Evolutionary conservation across 2,329 filamentous ascomycete species (phyloP).

Genomic region (Ceratocystis diversiconidia): DNA sequence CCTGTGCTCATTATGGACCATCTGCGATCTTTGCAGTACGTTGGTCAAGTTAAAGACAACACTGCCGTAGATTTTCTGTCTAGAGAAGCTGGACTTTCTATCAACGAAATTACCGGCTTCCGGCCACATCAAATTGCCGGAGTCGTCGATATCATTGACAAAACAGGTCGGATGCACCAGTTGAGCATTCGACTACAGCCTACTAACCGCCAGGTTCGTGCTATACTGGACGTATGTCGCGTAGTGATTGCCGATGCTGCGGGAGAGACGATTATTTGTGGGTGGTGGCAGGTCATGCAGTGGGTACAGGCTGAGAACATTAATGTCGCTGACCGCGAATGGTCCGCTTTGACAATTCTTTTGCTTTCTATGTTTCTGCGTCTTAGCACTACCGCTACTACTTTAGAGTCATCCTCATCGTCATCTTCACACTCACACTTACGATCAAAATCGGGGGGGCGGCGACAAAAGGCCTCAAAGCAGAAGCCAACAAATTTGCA

Average conservation of each 20-base stretch:
- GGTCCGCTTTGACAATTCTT: constrained; percentile 52
- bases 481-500: background rate
- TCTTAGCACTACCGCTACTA: constrained; percentile 28
- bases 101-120: constrained; percentile 38
- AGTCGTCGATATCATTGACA: constrained; percentile 51
- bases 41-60: constrained; percentile 33
- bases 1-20: constrained; percentile 47
- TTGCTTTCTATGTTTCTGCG: constrained; percentile 50
- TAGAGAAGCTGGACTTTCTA: constrained; percentile 33
- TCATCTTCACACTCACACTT: constrained; percentile 1
- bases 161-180: constrained; percentile 48
- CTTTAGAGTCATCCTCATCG: constrained; percentile 21
- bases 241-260: constrained; percentile 47
- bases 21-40: constrained; percentile 43
- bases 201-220: constrained; percentile 45
- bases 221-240: constrained; percentile 46
- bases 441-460: constrained; percentile 21
- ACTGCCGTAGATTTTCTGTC: constrained; percentile 37
- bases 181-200: constrained; percentile 55
- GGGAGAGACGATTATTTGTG: constrained; percentile 47
- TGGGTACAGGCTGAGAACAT: constrained; percentile 46
- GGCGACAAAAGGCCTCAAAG: constrained; percentile 24
- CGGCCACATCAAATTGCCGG: constrained; percentile 45
- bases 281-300: constrained; percentile 60
- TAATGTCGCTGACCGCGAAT: constrained; percentile 43